Evolutionary conservation across 306 rosid genomes (phyloP), one percentile per base, ranked within the genome.

Genomic region (Rubus parviflorus): DNA sequence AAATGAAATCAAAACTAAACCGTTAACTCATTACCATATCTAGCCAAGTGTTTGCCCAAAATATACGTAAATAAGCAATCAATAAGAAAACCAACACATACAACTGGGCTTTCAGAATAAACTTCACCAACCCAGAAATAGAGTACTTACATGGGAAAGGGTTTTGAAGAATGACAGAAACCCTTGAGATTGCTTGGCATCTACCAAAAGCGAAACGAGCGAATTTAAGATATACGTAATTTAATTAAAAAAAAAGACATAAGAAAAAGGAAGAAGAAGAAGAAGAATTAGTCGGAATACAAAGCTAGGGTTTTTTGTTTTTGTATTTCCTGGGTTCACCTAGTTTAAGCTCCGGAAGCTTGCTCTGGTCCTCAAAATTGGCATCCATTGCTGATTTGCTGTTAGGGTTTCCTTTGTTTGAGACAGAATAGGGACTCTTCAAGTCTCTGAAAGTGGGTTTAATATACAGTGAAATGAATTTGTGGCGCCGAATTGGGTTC

Each of bases 161-260:
- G 89, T 87, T 84, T 88, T 95, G 92, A 89, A 95, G 90, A 95
- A 95, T 2, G 97, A 89, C 1, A 95, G 86, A 86, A 95, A 95
- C 80, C 99, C 99, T 78, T 95, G 97, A 40, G 99, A 93, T 86
- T 95, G 97, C 84, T 88, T 92, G 37, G 96, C 90, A 85, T 95
- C 99, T 95, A 35, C 79, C 79, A 81, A 80, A 82, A 81, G 10
- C 15, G 17, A 37, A 68, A 40, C 4, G 16, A 70, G n/a, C 22
- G 9, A 37, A 73, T 46, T 53, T 10, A 23, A 48, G 53, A 77
- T 45, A 14, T 76, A 66, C 42, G 66, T 3, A 78, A 54, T 4
- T 23, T 51, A 46, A 43, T 19, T 14, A 38, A 35, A 42, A 7
- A 43, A 43, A 42, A 35, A 25, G 25, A 65, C 38, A 60, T 22